phyloP scores from a whole-genome alignment of 345 rosid species.

The Brassica cretica region DNA sequence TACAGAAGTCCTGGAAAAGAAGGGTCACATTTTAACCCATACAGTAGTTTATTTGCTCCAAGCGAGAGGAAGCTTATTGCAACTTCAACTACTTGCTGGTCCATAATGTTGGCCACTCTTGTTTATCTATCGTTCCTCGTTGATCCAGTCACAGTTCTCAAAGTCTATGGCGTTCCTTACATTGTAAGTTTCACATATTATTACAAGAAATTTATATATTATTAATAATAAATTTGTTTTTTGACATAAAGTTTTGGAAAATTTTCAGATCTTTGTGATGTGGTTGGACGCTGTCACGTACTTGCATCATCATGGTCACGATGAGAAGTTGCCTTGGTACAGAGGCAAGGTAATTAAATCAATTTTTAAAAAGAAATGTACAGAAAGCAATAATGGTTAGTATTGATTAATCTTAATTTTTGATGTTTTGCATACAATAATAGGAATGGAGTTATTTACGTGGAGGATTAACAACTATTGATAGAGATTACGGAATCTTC shows the following conservation, averaged over 20 bases:
- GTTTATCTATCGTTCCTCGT: conserved; percentile 39
- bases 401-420: not conserved
- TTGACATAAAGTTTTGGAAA: not conserved
- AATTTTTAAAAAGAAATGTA: not conserved
- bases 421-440: not conserved
- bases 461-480: conserved; percentile 89
- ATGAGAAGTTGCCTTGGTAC: conserved; percentile 89
- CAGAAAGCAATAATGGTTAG: not conserved
- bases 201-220: not conserved
- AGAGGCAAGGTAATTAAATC: conserved; percentile 73
- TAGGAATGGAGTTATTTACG: conserved; percentile 89
- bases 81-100: conserved; percentile 76
- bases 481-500: conserved; percentile 77
- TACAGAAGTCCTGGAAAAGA: conserved; percentile 89
- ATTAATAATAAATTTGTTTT: not conserved
- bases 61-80: conserved; percentile 64
- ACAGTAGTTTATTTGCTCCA: conserved; percentile 64
- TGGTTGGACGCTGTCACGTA: conserved; percentile 90
- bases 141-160: conserved; percentile 53
- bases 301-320: conserved; percentile 85
- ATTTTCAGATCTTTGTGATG: conserved; percentile 62
- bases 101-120: conserved; percentile 54
- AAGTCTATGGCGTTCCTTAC: conserved; percentile 77
- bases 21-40: conserved; percentile 91
- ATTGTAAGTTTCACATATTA: conserved; percentile 40